Base-by-base conservation (phyloP, 345 rosid genomes). In the Dimocarpus longan region DNA sequence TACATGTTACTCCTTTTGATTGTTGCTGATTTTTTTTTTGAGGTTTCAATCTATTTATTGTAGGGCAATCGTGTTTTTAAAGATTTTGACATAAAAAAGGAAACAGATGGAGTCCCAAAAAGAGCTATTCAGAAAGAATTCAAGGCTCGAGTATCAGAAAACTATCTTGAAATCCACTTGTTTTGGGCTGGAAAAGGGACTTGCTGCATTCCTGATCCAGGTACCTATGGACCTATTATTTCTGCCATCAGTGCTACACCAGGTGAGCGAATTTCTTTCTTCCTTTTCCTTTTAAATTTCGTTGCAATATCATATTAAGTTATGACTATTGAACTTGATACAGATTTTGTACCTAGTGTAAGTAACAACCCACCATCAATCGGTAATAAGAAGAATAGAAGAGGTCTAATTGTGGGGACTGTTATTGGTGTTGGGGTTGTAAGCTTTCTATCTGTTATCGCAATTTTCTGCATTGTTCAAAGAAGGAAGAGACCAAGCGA, bases 331-430 rank as follows among this genome's bases (percentile, higher is more conserved):
- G 79, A 65, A 26, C 48, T 44, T 70, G 65, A 56, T 82, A 79
- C 91, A 92, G 95, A 91, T 85, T 94, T 94, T 77, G 60, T 1
- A 74, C 94, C 98, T 46, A 85, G 89, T 43, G 95, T 91, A 22
- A 82, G 73, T 37, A 86, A 88, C 85, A 89, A 59, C 21, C 77
- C 86, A 54, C 93, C 94, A 3, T 32, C 37, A 50, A 73, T 24
- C 13, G 1, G 18, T 16, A 16, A 16, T 52, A 62, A 83, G 75
- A 89, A 85, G 78, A 73, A 73, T 71, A 83, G 72, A 10, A 84
- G 89, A 12, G 87, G 93, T 39, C 65, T 86, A 40, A 82, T 90
- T 68, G 90, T 86, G 28, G 98, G 98, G 32, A 15, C 3, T 52
- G 57, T 84, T 73, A 87, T 85, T 19, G 93, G 92, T 22, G 85